Conservation (phyloP, 768 basidiomycete genomes). For the Gautieria morchelliformis region DNA sequence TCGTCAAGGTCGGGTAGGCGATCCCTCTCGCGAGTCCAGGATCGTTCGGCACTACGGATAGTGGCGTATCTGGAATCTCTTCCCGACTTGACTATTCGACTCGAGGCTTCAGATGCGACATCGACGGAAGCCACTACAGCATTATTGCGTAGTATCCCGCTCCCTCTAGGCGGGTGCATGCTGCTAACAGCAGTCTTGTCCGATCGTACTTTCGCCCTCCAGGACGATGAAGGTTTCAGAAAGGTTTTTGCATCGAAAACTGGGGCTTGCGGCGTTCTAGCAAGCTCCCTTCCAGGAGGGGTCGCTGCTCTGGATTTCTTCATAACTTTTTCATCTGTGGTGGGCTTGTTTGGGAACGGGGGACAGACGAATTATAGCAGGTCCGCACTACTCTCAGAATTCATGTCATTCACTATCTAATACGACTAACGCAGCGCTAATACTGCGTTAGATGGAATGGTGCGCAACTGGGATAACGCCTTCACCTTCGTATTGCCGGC, state of each 20-base stretch:
- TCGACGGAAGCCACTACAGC: conserved; percentile 13
- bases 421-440: conserved; percentile 20
- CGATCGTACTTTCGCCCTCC: conserved; percentile 24
- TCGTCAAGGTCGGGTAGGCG: conserved; percentile 27
- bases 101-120: conserved; percentile 25
- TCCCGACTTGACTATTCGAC: conserved; percentile 20
- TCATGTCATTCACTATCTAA: background rate
- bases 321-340: conserved; percentile 24
- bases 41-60: conserved; percentile 17
- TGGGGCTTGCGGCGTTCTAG: conserved; percentile 19
- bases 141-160: conserved; percentile 15
- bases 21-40: conserved; percentile 16
- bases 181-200: conserved; percentile 22
- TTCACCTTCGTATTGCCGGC: conserved; percentile 25
- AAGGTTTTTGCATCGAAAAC: conserved; percentile 21
- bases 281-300: conserved; percentile 14
- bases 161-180: conserved; percentile 25
- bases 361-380: conserved; percentile 32
- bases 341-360: conserved; percentile 22
- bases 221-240: conserved; percentile 20
- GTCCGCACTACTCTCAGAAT: conserved; percentile 13
- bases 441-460: conserved; percentile 21
- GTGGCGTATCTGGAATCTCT: conserved; percentile 20
- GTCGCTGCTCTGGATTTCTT: conserved; percentile 26
- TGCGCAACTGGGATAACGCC: conserved; percentile 19